These are phyloP conservation scores for Mangifera indica DNA, from an alignment of 345 rosid species.

Conservation along the genomic window DNA sequence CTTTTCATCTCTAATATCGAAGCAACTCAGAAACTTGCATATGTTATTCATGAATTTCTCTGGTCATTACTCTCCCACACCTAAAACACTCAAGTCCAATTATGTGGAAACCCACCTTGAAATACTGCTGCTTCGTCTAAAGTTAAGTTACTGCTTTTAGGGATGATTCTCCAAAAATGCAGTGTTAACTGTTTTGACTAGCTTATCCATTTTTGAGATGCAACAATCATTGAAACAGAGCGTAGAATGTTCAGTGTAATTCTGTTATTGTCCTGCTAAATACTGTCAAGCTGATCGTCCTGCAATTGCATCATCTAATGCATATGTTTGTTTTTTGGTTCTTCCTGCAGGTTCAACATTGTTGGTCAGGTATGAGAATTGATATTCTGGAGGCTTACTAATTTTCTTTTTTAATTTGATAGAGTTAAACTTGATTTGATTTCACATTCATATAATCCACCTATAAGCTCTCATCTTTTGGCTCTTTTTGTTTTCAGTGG, in stretches of 20 bases:
- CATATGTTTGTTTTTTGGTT: conserved; percentile 6
- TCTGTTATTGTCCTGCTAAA: neutral
- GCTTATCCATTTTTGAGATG: neutral
- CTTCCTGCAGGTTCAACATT: conserved; percentile 85
- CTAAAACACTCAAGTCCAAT: neutral
- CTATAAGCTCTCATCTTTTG: conserved; percentile 19
- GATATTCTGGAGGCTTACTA: conserved; percentile 4
- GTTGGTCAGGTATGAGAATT: conserved; percentile 73
- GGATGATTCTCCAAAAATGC: neutral
- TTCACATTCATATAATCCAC: conserved; percentile 12
- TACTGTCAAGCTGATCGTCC: conserved; percentile 1
- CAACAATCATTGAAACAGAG: neutral
- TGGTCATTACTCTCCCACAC: neutral
- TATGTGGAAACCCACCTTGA: neutral
- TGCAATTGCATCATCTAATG: conserved; percentile 25
- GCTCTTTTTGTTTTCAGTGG: conserved; percentile 62
- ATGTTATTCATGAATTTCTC: neutral
- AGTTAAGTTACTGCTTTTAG: neutral
- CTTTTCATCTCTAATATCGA: neutral
- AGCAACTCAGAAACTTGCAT: conserved; percentile 2
- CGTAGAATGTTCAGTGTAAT: neutral
- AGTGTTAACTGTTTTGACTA: neutral
- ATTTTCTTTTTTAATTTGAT: neutral
- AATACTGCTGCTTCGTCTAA: neutral
- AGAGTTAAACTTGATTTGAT: conserved; percentile 9